Percentiles rank a stretch among this genome's conserved stretches.
phyloP scores from a whole-genome alignment of 2,329 filamentous ascomycete species.

The Hirsutella thompsonii region DNA sequence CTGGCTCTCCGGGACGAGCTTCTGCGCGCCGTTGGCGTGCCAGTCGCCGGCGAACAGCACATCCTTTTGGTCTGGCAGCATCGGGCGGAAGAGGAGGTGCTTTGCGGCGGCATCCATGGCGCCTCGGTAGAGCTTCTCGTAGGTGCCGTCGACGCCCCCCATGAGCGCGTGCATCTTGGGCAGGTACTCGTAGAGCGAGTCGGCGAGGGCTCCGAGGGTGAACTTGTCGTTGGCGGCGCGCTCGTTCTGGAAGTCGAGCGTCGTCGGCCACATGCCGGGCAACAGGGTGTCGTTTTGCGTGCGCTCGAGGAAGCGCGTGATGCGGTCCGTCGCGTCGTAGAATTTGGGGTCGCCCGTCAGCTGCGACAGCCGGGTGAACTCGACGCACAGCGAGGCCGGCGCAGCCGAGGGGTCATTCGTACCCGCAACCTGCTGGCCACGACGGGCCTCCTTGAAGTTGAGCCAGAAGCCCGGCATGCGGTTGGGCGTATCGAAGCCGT shows the following conservation, averaged over 20 bases:
- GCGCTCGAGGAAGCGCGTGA: constrained; percentile 56
- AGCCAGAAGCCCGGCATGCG: constrained; percentile 34
- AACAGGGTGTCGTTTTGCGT: constrained; percentile 57
- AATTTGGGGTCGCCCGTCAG: constrained; percentile 60
- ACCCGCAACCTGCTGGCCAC: constrained; percentile 34
- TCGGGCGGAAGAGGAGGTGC: constrained; percentile 58
- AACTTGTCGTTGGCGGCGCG: constrained; percentile 32
- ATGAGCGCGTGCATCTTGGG: constrained; percentile 53
- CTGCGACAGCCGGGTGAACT: constrained; percentile 64
- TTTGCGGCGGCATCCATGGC: constrained; percentile 49
- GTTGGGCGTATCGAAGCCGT: constrained; percentile 41
- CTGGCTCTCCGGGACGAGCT: constrained; percentile 16
- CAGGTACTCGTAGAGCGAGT: constrained; percentile 49
- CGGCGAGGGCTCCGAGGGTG: constrained; percentile 39
- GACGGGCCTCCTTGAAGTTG: constrained; percentile 27
- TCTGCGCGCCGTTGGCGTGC: constrained; percentile 12
- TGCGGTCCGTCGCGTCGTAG: constrained; percentile 63
- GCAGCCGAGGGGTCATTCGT: constrained; percentile 34
- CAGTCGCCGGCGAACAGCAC: constrained; percentile 34
- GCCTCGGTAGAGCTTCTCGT: constrained; percentile 51
- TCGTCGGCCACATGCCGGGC: constrained; percentile 66
- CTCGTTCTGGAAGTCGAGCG: constrained; percentile 45
- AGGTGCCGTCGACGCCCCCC: constrained; percentile 46
- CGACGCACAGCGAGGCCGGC: constrained; percentile 55
- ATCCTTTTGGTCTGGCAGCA: constrained; percentile 46